Base-by-base conservation (phyloP, 2,329 filamentous ascomycete species). In the Biscogniauxia sp. region DNA sequence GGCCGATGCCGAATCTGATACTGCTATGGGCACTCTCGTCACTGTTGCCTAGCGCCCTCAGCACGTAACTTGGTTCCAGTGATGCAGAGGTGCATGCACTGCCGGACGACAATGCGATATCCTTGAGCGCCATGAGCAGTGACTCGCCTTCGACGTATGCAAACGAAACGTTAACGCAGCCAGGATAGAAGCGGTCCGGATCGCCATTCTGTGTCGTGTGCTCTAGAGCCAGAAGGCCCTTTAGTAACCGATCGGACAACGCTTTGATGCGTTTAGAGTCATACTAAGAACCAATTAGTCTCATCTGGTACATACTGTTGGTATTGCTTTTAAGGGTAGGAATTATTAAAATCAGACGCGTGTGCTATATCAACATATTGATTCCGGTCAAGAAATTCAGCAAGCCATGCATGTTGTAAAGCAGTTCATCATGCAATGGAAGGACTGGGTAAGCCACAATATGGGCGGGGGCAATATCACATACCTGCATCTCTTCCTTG, bases 71-170 rank as follows among this genome's bases (percentile, higher is more conserved):
- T 17, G 95, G 95, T 76, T 99, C 95, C 37, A 99, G 81, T 0
- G 95, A 99, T 0, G 95, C 95, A 4, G 94, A 98, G 1, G 95
- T 99, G 79, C 95, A 99, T 5, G 95, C 95, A 72, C 93, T 97
- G 60, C 95, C 95, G 0, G 95, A 99, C 6, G 94, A 98, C 41
- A 99, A 81, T 0, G 95, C 95, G 76, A 99, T 97, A 69, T 99
- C 95, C 79, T 99, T 99, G 53, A 99, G 80, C 0, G 95, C 95
- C 95, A 99, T 99, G 65, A 99, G 84, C 1, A 99, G 88, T 2
- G 95, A 98, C 78, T 99, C 95, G 68, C 95, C 95, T 78, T 99
- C 95, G 4, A 99, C 93, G 72, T 99, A 99, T 37, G 95, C 94
- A 73, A 99, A 99, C 0, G 95, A 99, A 11, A 99, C 91, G 76